Conservation (phyloP, 179 eudicot species). For the Patellifolia procumbens region DNA sequence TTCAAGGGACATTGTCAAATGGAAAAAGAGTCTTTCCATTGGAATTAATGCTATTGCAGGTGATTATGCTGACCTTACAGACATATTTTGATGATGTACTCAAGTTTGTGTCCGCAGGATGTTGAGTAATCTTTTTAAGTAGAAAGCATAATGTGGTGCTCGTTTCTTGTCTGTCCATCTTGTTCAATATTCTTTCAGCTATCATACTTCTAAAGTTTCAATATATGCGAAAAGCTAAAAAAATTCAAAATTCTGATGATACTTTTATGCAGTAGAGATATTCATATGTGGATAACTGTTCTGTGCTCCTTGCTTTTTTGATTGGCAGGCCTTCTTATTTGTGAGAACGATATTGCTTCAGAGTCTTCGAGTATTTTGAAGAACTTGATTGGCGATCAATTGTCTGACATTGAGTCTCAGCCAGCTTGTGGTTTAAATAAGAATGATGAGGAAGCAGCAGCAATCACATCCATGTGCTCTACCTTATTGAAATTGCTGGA, state of each 20-base stretch:
- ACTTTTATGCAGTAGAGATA: not conserved
- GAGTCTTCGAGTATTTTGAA: conserved; percentile 55
- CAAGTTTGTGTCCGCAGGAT: not conserved
- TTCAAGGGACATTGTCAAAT: conserved; percentile 39
- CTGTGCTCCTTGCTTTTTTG: conserved; percentile 16
- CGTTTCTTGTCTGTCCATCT: too few species aligned
- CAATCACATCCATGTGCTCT: conserved; percentile 54
- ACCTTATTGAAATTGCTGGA: conserved; percentile 47
- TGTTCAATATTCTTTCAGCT: not conserved
- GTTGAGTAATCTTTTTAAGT: not conserved
- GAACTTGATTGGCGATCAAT: conserved; percentile 51
- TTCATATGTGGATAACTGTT: not conserved
- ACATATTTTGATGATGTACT: not conserved
- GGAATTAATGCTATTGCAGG: conserved; percentile 58
- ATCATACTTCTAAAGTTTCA: not conserved
- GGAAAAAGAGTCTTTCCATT: conserved; percentile 45
- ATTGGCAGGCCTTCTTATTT: conserved; percentile 61
- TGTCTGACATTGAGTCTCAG: conserved; percentile 28
- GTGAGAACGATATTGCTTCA: conserved; percentile 54
- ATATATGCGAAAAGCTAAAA: not conserved
- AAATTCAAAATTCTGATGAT: not conserved
- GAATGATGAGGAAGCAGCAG: conserved; percentile 40
- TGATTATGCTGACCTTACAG: conserved; percentile 26
- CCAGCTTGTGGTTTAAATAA: conserved; percentile 33
- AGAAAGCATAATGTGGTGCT: not conserved